Percentiles rank a stretch among this genome's conserved stretches.
Evolutionary conservation across 2,329 filamentous ascomycete genomes (phyloP).

Genomic region (Aspergillus vadensis): DNA sequence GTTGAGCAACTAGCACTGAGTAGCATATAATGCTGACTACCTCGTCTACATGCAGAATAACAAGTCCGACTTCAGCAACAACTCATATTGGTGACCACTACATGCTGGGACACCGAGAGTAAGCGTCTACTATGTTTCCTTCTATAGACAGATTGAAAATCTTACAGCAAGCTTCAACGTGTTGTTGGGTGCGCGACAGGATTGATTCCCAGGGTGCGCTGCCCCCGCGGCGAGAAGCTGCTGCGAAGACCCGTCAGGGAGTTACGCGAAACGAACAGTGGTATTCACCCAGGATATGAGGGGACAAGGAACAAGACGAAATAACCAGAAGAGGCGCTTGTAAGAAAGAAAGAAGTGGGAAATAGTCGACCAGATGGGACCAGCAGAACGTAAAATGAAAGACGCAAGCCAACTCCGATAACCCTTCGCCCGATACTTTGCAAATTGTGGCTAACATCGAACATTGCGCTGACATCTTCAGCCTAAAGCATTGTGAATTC

Average conservation of each 20-base stretch:
- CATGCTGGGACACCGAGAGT: neutral
- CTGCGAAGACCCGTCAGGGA: neutral
- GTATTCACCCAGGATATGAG: neutral
- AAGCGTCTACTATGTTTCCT: neutral
- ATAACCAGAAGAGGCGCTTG: neutral
- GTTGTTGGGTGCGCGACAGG: neutral
- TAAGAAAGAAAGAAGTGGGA: neutral
- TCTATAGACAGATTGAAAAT: neutral
- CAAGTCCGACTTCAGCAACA: neutral
- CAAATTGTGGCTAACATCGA: constrained; percentile 10
- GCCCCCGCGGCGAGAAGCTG: neutral
- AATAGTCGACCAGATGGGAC: constrained; percentile 18
- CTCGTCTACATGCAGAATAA: neutral
- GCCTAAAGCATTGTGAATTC: constrained; percentile 27
- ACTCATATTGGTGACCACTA: neutral
- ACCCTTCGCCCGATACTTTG: constrained; percentile 16
- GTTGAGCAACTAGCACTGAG: no score
- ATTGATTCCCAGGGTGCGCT: neutral
- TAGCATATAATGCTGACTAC: neutral
- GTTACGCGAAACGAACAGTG: neutral
- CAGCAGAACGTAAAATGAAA: constrained; percentile 7
- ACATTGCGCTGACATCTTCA: constrained; percentile 3
- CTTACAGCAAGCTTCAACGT: neutral
- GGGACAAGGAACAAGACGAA: neutral
- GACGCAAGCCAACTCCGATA: constrained; percentile 8